Conservation (phyloP, 208 protist genomes). For the Wallacemonas collosoma region DNA sequence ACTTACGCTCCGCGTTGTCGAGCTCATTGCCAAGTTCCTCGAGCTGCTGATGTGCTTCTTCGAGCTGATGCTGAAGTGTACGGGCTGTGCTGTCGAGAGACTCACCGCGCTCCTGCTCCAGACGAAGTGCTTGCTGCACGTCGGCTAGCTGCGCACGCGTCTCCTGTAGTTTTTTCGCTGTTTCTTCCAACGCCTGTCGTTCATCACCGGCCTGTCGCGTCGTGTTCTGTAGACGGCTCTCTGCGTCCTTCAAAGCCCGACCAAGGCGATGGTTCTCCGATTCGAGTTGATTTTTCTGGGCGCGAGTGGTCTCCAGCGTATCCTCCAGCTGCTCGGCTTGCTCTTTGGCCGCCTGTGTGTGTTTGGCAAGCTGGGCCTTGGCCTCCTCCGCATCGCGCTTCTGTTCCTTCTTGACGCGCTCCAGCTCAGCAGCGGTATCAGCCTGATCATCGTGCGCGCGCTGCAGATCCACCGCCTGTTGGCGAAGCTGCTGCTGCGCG, state of each 20-base stretch:
- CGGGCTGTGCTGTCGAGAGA: conserved; percentile 41
- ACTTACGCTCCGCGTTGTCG: conserved; percentile 35
- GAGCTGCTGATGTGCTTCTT: conserved; percentile 33
- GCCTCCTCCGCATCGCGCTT: conserved; percentile 31
- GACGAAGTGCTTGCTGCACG: conserved; percentile 33
- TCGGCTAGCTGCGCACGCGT: conserved; percentile 48
- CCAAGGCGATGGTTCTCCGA: conserved; percentile 44
- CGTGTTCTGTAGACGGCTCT: conserved; percentile 46
- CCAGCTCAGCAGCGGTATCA: conserved; percentile 37
- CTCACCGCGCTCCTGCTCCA: conserved; percentile 44
- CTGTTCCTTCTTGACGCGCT: conserved; percentile 31
- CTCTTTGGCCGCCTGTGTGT: conserved; percentile 4
- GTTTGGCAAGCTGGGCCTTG: conserved; percentile 25
- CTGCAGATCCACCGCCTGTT: conserved; percentile 55
- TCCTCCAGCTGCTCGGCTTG: conserved; percentile 34
- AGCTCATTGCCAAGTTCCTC: conserved; percentile 52
- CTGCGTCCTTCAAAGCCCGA: conserved; percentile 43
- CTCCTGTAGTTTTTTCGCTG: conserved; percentile 38
- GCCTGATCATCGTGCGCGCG: conserved; percentile 60
- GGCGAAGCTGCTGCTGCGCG: conserved; percentile 66
- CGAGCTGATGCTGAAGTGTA: conserved; percentile 39
- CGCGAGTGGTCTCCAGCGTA: conserved; percentile 25
- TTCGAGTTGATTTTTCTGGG: conserved; percentile 46
- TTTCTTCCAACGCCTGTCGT: conserved; percentile 49
- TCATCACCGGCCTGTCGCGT: conserved; percentile 53